Base-by-base conservation (phyloP, 768 basidiomycete species). In the Mycena filopes region DNA sequence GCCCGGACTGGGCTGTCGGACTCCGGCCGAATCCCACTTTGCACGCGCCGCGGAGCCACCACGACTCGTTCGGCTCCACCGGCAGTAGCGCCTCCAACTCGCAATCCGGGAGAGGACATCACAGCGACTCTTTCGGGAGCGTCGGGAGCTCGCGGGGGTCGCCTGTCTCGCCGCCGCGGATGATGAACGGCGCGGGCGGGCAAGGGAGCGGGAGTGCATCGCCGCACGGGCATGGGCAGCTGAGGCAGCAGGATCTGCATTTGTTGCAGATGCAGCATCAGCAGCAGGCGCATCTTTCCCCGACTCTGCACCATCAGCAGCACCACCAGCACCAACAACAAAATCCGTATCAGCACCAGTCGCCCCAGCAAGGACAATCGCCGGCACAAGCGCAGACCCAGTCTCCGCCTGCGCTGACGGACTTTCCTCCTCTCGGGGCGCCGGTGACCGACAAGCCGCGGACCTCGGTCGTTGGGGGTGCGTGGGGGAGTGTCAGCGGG, bases 1-100 rank as follows among this genome's bases (percentile, higher is more conserved):
- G 94, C 61, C 94, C 94, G 42, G 94, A 95, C 74, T 95, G 94
- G 94, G 93, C 94, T 20, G 91, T 95, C 5, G 92, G 92, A 18
- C 81, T 95, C 36, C 93, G 90, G 74, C 86, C 92, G 0, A 89
- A 92, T 64, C 88, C 89, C 29, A 91, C 87, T 15, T 76, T 91
- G 28, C 86, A 91, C 67, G 48, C 83, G 31, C 77, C 84, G 25
- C 83, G 88, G 12, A 85, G 88, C 71, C 86, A 87, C 18, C 36
- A 55, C 36, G 36, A 36, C 9, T 36, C 36, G 36, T 36, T 36
- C 10, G 36, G 36, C 36, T 36, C 36, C 1, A 28, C 38, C 15
- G 38, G 40, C 28, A 29, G 49, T 12, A 31, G 33, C 47, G 47
- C 26, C 47, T 48, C 47, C 4, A 12, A 13, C n/a, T 46, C 45